phyloP scores from a whole-genome alignment of 1,284 basidiomycete genomes.

The Ustilago loliicola region DNA sequence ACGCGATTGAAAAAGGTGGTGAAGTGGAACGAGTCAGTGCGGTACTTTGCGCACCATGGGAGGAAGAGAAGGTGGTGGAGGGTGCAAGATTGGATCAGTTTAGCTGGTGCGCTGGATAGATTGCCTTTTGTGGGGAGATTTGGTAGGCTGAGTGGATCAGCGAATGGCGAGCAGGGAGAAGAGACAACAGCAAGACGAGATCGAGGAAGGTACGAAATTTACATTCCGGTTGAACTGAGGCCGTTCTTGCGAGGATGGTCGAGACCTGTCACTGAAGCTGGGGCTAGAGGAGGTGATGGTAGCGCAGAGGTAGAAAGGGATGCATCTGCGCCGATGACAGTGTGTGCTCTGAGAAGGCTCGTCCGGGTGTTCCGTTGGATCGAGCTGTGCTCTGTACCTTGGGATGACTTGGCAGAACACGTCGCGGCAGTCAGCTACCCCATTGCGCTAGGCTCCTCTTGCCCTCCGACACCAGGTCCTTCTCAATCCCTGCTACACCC shows the following conservation, averaged over 20 bases:
- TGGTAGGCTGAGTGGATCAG: constrained; percentile 11
- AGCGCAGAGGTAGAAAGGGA: background rate
- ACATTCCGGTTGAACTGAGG: constrained; percentile 27
- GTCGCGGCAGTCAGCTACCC: constrained; percentile 40
- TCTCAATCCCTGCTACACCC: constrained; percentile 32
- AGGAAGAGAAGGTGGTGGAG: constrained; percentile 20
- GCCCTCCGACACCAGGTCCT: constrained; percentile 38
- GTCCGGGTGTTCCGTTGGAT: constrained; percentile 35
- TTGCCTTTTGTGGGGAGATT: constrained; percentile 35
- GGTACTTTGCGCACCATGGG: constrained; percentile 26
- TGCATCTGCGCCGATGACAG: constrained; percentile 6
- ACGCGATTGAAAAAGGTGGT: constrained; percentile 46
- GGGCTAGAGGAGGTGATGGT: background rate
- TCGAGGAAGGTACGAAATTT: constrained; percentile 27
- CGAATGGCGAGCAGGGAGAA: background rate
- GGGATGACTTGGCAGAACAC: constrained; percentile 46
- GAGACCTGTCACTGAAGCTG: constrained; percentile 14
- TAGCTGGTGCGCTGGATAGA: constrained; percentile 6
- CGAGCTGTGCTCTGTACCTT: constrained; percentile 33
- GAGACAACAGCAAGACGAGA: background rate
- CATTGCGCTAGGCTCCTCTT: constrained; percentile 23
- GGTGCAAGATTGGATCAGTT: constrained; percentile 3
- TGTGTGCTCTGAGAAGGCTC: constrained; percentile 15
- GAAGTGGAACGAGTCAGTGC: constrained; percentile 48
- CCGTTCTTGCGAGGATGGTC: constrained; percentile 35